Conservation (phyloP, 2,329 filamentous ascomycete species). For the Claviceps lovelessii region DNA sequence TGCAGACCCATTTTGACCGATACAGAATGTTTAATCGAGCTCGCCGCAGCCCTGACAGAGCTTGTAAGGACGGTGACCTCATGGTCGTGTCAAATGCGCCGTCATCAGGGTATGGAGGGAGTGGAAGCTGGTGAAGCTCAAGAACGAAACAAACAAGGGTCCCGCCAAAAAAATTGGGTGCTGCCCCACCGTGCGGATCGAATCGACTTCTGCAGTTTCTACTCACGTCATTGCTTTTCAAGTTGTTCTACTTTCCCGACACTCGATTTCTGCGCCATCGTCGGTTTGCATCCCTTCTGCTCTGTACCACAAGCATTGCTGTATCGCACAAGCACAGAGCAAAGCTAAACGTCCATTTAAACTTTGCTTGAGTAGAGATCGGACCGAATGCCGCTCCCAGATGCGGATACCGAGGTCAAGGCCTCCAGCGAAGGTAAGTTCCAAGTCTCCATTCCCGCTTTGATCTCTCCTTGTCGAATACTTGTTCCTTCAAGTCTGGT, state of each 20-base stretch:
- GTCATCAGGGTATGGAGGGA: neutral
- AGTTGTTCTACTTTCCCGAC: neutral
- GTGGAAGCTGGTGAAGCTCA: neutral
- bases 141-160: neutral
- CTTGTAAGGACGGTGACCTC: conserved; percentile 15
- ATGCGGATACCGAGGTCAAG: conserved; percentile 29
- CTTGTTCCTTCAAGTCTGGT: neutral
- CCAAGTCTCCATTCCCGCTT: neutral
- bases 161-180: neutral
- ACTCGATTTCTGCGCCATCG: neutral
- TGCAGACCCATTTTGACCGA: conserved; percentile 15
- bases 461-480: neutral
- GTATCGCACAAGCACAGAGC: neutral
- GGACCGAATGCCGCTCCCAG: conserved; percentile 22
- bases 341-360: neutral
- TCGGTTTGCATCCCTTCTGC: neutral
- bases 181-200: conserved; percentile 1
- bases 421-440: conserved; percentile 31
- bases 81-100: conserved; percentile 9
- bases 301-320: neutral
- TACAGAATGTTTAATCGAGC: conserved; percentile 8
- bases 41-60: conserved; percentile 12
- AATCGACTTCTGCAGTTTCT: neutral
- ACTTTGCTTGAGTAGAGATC: neutral
- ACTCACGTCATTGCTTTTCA: neutral